phyloP scores from a whole-genome alignment of 352 stramenopile genomes.

The Stephanocyclus meneghinianus region DNA sequence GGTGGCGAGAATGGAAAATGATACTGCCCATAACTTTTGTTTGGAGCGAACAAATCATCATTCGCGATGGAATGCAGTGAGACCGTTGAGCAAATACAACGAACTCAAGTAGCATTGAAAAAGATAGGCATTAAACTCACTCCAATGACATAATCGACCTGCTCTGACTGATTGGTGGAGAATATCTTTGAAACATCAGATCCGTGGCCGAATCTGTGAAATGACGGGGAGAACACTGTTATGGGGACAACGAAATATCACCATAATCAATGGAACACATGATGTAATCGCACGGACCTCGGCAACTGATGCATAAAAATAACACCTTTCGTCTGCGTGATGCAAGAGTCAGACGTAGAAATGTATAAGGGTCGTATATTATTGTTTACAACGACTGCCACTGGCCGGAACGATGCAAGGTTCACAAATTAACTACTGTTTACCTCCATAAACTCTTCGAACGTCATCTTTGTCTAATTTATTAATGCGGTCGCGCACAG shows the following conservation, averaged over 20 bases:
- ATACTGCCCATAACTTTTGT: slow-evolving; percentile 9
- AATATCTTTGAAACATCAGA: slow-evolving; percentile 44
- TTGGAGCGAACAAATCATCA: background rate
- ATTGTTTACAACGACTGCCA: background rate
- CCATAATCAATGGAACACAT: background rate
- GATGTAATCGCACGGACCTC: background rate
- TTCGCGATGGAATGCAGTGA: too few relatives aligned
- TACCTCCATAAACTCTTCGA: background rate
- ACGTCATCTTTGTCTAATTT: background rate
- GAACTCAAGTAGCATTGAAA: background rate
- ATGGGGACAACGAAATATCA: background rate
- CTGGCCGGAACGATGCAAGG: background rate
- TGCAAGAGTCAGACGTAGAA: background rate
- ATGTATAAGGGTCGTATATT: background rate
- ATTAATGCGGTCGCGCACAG: too few relatives aligned
- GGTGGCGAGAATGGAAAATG: slow-evolving; percentile 13
- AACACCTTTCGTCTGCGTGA: background rate
- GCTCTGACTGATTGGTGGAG: slow-evolving; percentile 37
- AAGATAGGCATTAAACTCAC: slow-evolving; percentile 5
- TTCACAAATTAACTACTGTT: background rate
- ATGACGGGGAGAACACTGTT: background rate
- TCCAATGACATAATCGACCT: slow-evolving; percentile 49
- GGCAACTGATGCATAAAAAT: slow-evolving; percentile 1
- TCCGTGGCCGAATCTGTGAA: slow-evolving; percentile 34
- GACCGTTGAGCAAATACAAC: background rate